phyloP scores from a whole-genome alignment of 2,329 filamentous ascomycete genomes.

The Hypoxylon sp. region DNA sequence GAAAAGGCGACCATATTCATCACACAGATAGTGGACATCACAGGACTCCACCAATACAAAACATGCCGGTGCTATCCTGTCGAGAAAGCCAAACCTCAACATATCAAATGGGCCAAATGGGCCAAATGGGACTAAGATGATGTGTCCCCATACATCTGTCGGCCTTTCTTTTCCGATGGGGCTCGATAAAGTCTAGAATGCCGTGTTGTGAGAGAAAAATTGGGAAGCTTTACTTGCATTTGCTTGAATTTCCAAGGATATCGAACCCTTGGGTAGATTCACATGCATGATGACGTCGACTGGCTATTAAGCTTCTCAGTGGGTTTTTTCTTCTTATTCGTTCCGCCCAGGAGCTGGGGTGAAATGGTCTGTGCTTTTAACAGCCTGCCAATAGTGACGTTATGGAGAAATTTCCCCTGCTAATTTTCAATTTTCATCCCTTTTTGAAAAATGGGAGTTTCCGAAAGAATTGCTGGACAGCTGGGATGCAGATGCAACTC shows the following conservation, averaged over 20 bases:
- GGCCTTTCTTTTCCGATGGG: constrained; percentile 9
- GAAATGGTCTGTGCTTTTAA: constrained; percentile 10
- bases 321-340: too few relatives aligned
- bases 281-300: constrained; percentile 31
- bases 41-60: constrained; percentile 18
- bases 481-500: too few relatives aligned
- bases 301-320: constrained; percentile 10
- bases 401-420: neutral
- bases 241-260: constrained; percentile 31
- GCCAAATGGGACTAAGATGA: constrained; percentile 13
- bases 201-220: constrained; percentile 8
- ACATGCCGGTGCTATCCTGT: too few relatives aligned
- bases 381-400: neutral
- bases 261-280: constrained; percentile 1
- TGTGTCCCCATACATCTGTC: constrained; percentile 2
- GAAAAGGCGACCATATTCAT: neutral
- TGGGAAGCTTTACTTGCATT: too few relatives aligned
- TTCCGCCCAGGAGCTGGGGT: neutral
- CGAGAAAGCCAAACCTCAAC: too few relatives aligned
- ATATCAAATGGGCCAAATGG: constrained; percentile 4
- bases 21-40: constrained; percentile 2
- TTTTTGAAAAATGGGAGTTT: too few relatives aligned
- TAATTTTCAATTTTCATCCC: neutral
- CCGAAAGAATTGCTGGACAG: too few relatives aligned
- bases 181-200: constrained; percentile 14